A percentile compares a stretch with the other conserved stretches of the same genome.
phyloP scores from a whole-genome alignment of 116 monocot species.

The Cymodocea nodosa region DNA sequence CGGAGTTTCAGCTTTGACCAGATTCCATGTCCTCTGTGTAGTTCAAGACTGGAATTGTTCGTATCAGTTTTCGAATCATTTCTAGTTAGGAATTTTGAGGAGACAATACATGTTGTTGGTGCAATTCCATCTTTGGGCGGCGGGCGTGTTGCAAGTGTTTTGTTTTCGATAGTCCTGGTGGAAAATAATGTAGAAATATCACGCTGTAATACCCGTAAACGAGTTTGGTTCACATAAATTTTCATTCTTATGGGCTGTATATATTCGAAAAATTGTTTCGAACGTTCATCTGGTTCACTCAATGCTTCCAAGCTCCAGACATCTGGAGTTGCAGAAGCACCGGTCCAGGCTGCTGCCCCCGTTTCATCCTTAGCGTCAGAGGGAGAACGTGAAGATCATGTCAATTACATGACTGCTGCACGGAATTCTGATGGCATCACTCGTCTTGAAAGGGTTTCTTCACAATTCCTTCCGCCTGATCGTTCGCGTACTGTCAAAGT shows the following conservation, averaged over 20 bases:
- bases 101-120: too few species aligned
- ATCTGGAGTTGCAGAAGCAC: conserved; percentile 12
- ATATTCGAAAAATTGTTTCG: conserved; percentile 53
- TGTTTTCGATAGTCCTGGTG: too few species aligned
- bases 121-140: too few species aligned
- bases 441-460: conserved; percentile 68
- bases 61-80: too few species aligned
- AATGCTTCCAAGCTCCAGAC: conserved; percentile 20
- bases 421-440: conserved; percentile 70
- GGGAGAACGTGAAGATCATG: conserved; percentile 31
- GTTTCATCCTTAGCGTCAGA: conserved; percentile 33
- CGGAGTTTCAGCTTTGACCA: too few species aligned
- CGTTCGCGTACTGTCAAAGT: conserved; percentile 60
- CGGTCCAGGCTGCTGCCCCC: conserved; percentile 18
- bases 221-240: neutral
- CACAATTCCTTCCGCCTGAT: conserved; percentile 88
- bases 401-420: conserved; percentile 22
- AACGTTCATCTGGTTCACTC: conserved; percentile 23
- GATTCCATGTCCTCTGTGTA: too few species aligned
- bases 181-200: too few species aligned
- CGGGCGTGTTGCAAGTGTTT: too few species aligned
- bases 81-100: too few species aligned
- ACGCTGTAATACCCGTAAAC: too few species aligned
- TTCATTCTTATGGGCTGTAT: conserved; percentile 62
- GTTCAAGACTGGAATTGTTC: too few species aligned